phyloP scores from a whole-genome alignment of 495 filamentous ascomycete species.

The Jackrogersella minutella region DNA sequence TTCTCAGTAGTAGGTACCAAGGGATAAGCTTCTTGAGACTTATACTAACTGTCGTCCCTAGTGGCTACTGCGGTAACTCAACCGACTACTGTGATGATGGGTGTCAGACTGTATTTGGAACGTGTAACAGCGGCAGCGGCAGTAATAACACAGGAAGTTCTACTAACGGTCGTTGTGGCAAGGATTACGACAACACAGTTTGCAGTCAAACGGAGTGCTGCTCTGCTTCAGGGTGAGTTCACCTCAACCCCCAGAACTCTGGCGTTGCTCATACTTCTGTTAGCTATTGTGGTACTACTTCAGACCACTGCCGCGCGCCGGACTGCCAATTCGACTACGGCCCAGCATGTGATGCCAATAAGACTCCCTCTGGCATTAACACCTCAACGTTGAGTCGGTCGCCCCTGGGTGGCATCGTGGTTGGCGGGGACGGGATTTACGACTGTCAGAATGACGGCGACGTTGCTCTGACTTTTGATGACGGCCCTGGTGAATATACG shows the following conservation, averaged over 20 bases:
- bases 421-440: conserved; percentile 62
- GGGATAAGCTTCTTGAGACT: not conserved
- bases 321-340: conserved; percentile 64
- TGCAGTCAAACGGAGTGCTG: conserved; percentile 62
- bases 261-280: not conserved
- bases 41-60: conserved; percentile 10
- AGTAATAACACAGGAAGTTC: conserved; percentile 15
- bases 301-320: conserved; percentile 63
- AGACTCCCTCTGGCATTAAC: conserved; percentile 59
- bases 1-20: conserved; percentile 42
- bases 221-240: conserved; percentile 56
- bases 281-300: conserved; percentile 64
- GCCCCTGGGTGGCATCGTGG: conserved; percentile 57
- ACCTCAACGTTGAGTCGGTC: conserved; percentile 60
- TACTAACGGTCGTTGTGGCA: conserved; percentile 41
- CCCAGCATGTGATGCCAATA: conserved; percentile 66
- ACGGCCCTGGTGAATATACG: conserved; percentile 72
- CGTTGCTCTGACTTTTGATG: conserved; percentile 74
- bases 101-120: conserved; percentile 54
- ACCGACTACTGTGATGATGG: conserved; percentile 51
- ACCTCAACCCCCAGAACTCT: not conserved
- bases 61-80: conserved; percentile 51
- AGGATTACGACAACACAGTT: conserved; percentile 45
- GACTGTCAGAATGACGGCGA: conserved; percentile 63
- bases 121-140: conserved; percentile 35